Evolutionary conservation across 805 yeast genomes (phyloP), one percentile per base, ranked within the genome.

Genomic region (Yarrowia osloensis): DNA sequence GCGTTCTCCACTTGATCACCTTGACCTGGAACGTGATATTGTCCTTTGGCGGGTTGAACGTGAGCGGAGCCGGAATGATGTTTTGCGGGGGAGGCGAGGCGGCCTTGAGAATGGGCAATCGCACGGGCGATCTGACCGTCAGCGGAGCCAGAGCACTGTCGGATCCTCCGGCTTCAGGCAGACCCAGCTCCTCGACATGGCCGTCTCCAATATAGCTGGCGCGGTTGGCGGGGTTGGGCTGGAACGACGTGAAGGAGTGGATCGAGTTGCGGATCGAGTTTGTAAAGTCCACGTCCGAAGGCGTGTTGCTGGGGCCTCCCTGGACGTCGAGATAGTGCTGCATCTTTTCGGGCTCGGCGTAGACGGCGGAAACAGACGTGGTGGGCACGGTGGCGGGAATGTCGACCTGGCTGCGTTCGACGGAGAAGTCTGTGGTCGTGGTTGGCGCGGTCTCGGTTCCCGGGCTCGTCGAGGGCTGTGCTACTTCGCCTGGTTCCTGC

Each of bases 21-120:
- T 35, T 21, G 31, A 61, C 66, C 44, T 46, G 40, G 33, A 61
- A 61, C 9, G 49, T 57, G 37, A 57, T 57, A 19, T 57, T 57
- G 37, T 57, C 63, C 39, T 57, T 57, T 11, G 63, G 63, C 2
- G 63, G 63, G 49, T 57, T 57, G 37, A 57, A 57, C 19, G 63
- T 57, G 28, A 57, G 49, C 1, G 63, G 63, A 4, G 37, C 63
- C 0, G 63, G 63, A 13, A 57, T 57, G 49, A 57, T 21, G 12
- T 37, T 37, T 11, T 39, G 62, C 11, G 63, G 49, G 4, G 49
- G 49, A 12, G 63, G 49, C 2, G 49, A 57, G 6, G 63, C 19
- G 2, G 63, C 19, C 33, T 54, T 35, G 22, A 54, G 22, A 11
- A 21, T 15, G 1, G 57, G 57, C 2, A 40, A 50, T 21, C 57